Evolutionary conservation across 176 grass and related monocot species (phyloP).

Genomic region (Ampelocalamus luodianensis): DNA sequence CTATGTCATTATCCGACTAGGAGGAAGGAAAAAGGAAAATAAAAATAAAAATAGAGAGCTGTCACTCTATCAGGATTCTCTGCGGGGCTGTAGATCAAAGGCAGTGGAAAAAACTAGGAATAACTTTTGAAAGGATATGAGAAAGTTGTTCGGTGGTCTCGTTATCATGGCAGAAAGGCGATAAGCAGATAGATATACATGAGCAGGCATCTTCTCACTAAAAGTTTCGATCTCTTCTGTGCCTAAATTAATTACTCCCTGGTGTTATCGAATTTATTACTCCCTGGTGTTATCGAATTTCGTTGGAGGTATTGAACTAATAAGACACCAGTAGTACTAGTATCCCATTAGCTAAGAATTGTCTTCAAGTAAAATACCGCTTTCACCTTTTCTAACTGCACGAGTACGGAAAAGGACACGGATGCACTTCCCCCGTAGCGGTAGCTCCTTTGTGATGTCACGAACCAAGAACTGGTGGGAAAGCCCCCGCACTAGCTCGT

Average conservation of each 20-base stretch:
- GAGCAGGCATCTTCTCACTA: no score
- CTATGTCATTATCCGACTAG: no score
- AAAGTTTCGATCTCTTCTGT: no score
- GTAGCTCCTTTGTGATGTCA: slow-evolving; percentile 32
- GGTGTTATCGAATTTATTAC: no score
- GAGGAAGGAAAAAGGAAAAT: no score
- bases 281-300: no score
- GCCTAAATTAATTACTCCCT: no score
- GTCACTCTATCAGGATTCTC: background rate
- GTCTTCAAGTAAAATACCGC: no score
- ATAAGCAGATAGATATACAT: no score
- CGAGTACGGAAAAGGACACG: slow-evolving; percentile 34
- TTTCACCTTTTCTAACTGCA: background rate
- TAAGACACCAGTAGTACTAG: no score
- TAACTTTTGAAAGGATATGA: background rate
- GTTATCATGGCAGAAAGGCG: background rate
- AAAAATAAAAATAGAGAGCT: no score
- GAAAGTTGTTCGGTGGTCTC: background rate
- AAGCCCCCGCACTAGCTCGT: background rate
- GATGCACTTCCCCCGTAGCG: background rate
- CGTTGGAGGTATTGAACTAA: no score
- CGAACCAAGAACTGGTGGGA: background rate
- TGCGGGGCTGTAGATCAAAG: background rate
- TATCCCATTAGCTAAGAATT: background rate
- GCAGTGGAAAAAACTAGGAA: background rate